A percentile compares a stretch with the other conserved stretches of the same genome.
Evolutionary conservation across 2,329 filamentous ascomycete genomes (phyloP).

Genomic region (Penicillium capsulatum): DNA sequence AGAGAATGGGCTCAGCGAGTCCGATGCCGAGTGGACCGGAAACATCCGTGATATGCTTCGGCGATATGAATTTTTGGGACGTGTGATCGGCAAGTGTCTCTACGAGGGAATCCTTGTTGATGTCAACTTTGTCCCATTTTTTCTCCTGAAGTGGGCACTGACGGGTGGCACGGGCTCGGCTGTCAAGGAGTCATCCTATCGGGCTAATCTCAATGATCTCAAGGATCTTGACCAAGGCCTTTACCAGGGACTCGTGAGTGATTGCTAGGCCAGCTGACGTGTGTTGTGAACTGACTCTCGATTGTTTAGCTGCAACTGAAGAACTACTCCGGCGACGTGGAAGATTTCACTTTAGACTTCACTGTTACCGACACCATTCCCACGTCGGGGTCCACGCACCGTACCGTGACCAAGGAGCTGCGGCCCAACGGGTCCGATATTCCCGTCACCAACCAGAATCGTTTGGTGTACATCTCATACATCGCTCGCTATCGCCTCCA

Average conservation of each 20-base stretch:
- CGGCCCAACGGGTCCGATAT: slow-evolving; percentile 71
- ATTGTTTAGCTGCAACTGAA: slow-evolving; percentile 60
- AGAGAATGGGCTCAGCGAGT: slow-evolving; percentile 50
- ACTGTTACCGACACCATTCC: slow-evolving; percentile 70
- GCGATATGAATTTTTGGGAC: slow-evolving; percentile 85
- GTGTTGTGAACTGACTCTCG: neutral
- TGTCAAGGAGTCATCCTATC: slow-evolving; percentile 67
- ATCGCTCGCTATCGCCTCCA: slow-evolving; percentile 84
- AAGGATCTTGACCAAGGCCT: slow-evolving; percentile 85
- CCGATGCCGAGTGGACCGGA: slow-evolving; percentile 54
- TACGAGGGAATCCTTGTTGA: slow-evolving; percentile 96
- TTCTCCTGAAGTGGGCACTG: slow-evolving; percentile 90
- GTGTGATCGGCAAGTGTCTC: slow-evolving; percentile 90
- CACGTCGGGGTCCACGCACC: slow-evolving; percentile 49
- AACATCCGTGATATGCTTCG: slow-evolving; percentile 60
- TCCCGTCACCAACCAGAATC: slow-evolving; percentile 84
- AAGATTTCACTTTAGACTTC: slow-evolving; percentile 80
- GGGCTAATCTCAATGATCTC: slow-evolving; percentile 90
- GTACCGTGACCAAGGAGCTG: slow-evolving; percentile 69
- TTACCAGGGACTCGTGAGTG: slow-evolving; percentile 72
- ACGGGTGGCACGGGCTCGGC: slow-evolving; percentile 61
- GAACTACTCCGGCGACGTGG: slow-evolving; percentile 75
- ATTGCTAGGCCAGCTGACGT: no score
- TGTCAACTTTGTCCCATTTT: slow-evolving; percentile 89
- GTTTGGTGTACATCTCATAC: slow-evolving; percentile 89